Evolutionary conservation across 306 rosid genomes (phyloP).

Genomic region (Malus fusca): DNA sequence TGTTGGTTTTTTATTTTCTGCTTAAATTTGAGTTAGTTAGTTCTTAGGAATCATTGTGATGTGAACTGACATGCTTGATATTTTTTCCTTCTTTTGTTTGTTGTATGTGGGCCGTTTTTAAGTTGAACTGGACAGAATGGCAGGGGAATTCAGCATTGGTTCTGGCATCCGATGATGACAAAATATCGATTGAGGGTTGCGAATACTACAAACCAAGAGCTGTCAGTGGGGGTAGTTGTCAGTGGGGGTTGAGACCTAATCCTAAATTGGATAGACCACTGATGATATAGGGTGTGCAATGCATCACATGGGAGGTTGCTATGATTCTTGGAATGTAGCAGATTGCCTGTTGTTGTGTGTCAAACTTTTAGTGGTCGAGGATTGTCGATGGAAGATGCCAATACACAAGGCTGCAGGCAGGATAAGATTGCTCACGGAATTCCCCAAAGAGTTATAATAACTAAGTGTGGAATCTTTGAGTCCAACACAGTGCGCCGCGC

Average conservation of each 20-base stretch:
- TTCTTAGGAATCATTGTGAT: not conserved
- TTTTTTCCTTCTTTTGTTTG: not conserved
- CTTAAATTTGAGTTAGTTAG: not conserved
- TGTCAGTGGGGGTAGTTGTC: constrained; percentile 12
- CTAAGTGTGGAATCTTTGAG: not conserved
- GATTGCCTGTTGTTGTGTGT: constrained; percentile 25
- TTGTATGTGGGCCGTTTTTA: not conserved
- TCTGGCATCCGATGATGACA: constrained; percentile 17
- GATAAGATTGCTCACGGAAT: constrained; percentile 28
- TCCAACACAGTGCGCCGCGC: not conserved
- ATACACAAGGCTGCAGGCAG: constrained; percentile 3
- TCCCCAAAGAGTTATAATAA: not conserved
- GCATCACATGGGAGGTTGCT: constrained; percentile 17
- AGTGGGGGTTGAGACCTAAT: constrained; percentile 15
- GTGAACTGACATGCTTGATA: not conserved
- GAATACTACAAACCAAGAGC: not conserved
- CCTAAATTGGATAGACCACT: constrained; percentile 22
- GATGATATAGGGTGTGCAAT: constrained; percentile 19
- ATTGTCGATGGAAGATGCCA: not conserved
- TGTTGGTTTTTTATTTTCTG: not conserved
- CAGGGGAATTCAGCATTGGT: constrained; percentile 4
- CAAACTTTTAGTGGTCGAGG: constrained; percentile 19
- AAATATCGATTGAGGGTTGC: constrained; percentile 8
- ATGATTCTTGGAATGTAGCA: constrained; percentile 5
- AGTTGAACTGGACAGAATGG: not conserved